phyloP scores from a whole-genome alignment of 2,329 filamentous ascomycete species.

The Fusarium secorum region DNA sequence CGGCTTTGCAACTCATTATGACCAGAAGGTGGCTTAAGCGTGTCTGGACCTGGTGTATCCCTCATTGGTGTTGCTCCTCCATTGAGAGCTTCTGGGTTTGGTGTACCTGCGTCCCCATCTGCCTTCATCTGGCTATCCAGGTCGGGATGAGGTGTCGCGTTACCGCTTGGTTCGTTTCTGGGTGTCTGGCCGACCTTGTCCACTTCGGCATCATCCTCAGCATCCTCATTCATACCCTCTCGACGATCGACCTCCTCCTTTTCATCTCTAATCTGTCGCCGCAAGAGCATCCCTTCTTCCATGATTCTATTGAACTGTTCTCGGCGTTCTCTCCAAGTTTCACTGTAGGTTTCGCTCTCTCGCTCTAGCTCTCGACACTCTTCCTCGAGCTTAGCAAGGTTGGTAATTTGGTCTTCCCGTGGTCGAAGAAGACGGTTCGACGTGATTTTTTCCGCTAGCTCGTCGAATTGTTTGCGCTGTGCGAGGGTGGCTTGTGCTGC shows the following conservation, averaged over 20 bases:
- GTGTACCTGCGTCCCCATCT: slow-evolving; percentile 43
- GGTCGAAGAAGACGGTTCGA: slow-evolving; percentile 80
- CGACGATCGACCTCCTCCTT: slow-evolving; percentile 92
- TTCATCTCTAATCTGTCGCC: slow-evolving; percentile 88
- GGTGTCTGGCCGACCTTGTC: slow-evolving; percentile 59
- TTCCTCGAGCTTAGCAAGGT: slow-evolving; percentile 81
- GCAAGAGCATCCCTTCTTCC: slow-evolving; percentile 86
- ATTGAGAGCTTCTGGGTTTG: slow-evolving; percentile 39
- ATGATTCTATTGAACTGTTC: slow-evolving; percentile 90
- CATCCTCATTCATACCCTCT: slow-evolving; percentile 79
- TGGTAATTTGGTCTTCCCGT: slow-evolving; percentile 81
- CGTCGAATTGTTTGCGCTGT: slow-evolving; percentile 85
- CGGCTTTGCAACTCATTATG: slow-evolving; percentile 32
- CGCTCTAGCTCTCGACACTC: slow-evolving; percentile 88
- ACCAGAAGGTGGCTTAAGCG: slow-evolving; percentile 30
- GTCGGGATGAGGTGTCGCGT: slow-evolving; percentile 60
- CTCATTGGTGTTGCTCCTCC: slow-evolving; percentile 47
- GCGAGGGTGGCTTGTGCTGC: slow-evolving; percentile 77
- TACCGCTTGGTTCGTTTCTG: slow-evolving; percentile 58
- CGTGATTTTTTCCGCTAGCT: slow-evolving; percentile 85
- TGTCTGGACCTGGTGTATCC: slow-evolving; percentile 44
- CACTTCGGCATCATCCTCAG: slow-evolving; percentile 64
- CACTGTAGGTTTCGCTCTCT: slow-evolving; percentile 82
- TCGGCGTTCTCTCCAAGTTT: slow-evolving; percentile 83
- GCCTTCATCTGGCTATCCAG: slow-evolving; percentile 46